phyloP scores from a whole-genome alignment of 2,329 filamentous ascomycete species.

The Aaosphaeria pasadenensis region DNA sequence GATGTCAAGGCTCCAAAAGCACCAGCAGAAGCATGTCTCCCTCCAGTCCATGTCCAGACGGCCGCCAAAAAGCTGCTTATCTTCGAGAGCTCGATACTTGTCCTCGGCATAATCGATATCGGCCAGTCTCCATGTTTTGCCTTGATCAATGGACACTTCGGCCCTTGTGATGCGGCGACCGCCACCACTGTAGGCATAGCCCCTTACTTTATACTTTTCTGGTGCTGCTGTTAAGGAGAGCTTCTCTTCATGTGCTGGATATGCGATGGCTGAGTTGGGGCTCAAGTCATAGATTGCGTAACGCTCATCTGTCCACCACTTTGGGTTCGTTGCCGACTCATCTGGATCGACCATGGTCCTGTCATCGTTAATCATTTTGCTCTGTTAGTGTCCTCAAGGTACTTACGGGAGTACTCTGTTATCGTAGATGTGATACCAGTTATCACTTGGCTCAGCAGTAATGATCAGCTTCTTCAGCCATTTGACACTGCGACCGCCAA shows the following conservation, averaged over 20 bases:
- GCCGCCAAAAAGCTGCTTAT: slow-evolving; percentile 71
- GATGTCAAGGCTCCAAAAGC: slow-evolving; percentile 79
- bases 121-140: slow-evolving; percentile 74
- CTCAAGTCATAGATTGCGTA: slow-evolving; percentile 93
- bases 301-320: slow-evolving; percentile 83
- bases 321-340: slow-evolving; percentile 67
- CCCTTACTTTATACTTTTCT: slow-evolving; percentile 63
- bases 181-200: slow-evolving; percentile 87
- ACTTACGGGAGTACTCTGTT: slow-evolving; percentile 76
- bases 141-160: slow-evolving; percentile 80
- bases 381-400: not conserved
- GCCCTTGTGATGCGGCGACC: slow-evolving; percentile 80
- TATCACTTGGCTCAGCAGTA: slow-evolving; percentile 76
- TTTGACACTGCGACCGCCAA: slow-evolving; percentile 88
- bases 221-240: slow-evolving; percentile 50
- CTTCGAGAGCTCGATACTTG: slow-evolving; percentile 65
- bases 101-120: slow-evolving; percentile 83
- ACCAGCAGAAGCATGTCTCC: slow-evolving; percentile 86
- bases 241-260: slow-evolving; percentile 74
- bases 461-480: slow-evolving; percentile 83
- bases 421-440: slow-evolving; percentile 95
- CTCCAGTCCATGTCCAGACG: slow-evolving; percentile 77
- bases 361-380: slow-evolving; percentile 3
- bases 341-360: slow-evolving; percentile 79
- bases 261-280: slow-evolving; percentile 78